Evolutionary conservation across 73 alveolate genomes (phyloP).

Genomic region (Symbiodinium natans): DNA sequence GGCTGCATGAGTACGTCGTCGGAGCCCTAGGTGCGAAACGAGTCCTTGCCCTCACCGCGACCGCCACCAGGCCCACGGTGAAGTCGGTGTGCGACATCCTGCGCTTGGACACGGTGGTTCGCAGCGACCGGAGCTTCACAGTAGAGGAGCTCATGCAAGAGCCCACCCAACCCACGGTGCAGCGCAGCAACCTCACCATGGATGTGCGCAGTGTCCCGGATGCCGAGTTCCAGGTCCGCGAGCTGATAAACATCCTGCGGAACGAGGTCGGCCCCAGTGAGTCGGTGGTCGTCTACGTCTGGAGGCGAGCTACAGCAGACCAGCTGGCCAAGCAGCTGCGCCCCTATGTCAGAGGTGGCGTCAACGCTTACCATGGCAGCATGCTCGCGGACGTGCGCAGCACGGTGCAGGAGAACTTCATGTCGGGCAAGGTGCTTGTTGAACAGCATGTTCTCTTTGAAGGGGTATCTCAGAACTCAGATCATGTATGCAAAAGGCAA

Average conservation of each 20-base stretch:
- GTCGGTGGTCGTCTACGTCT: slow-evolving; percentile 61
- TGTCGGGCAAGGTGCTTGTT: slow-evolving; percentile 70
- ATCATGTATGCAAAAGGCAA: not conserved
- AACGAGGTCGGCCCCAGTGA: slow-evolving; percentile 31
- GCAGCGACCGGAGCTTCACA: slow-evolving; percentile 49
- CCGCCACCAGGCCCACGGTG: slow-evolving; percentile 91
- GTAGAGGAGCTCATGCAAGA: slow-evolving; percentile 62
- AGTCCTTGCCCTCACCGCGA: slow-evolving; percentile 76
- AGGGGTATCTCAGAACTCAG: not conserved
- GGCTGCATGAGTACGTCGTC: slow-evolving; percentile 95
- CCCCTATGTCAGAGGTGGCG: slow-evolving; percentile 58
- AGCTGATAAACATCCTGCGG: slow-evolving; percentile 43
- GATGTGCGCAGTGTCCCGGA: slow-evolving; percentile 13
- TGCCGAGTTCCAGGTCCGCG: slow-evolving; percentile 39
- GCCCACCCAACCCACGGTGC: slow-evolving; percentile 12
- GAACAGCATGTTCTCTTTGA: too few species aligned
- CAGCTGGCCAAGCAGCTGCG: slow-evolving; percentile 70
- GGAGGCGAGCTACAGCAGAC: slow-evolving; percentile 49
- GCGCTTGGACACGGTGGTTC: slow-evolving; percentile 61
- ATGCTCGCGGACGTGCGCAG: slow-evolving; percentile 72
- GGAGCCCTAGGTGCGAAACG: slow-evolving; percentile 21
- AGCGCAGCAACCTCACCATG: slow-evolving; percentile 13
- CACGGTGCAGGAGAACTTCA: slow-evolving; percentile 70
- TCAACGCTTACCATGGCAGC: slow-evolving; percentile 66
- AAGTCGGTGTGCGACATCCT: slow-evolving; percentile 76